A percentile compares a stretch with the other conserved stretches of the same genome.
These are phyloP conservation scores for Sporopachydermia lactativora DNA, from an alignment of 805 yeast species.

Conservation along the genomic window DNA sequence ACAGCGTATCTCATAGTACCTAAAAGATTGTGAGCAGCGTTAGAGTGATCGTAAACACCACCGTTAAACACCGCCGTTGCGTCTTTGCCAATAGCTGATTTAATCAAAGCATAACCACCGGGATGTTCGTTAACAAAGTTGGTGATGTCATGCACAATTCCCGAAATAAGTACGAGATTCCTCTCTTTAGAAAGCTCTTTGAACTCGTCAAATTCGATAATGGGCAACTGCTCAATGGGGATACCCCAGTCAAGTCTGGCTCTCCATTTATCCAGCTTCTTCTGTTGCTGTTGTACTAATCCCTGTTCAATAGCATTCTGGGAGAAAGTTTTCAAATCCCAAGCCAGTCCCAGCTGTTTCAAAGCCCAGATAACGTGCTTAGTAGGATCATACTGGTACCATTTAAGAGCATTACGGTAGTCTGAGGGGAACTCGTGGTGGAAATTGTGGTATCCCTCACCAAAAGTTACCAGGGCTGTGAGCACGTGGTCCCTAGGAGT, in stretches of 20 bases:
- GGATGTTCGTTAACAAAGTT: constrained; percentile 90
- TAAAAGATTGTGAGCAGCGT: constrained; percentile 80
- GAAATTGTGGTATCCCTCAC: constrained; percentile 86
- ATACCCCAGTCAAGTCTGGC: constrained; percentile 86
- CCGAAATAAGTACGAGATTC: constrained; percentile 70
- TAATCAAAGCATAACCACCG: constrained; percentile 73
- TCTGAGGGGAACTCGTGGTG: constrained; percentile 95
- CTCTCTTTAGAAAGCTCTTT: constrained; percentile 33
- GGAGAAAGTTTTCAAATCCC: constrained; percentile 39
- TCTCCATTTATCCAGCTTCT: constrained; percentile 60
- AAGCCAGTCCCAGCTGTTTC: constrained; percentile 41
- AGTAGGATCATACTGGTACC: constrained; percentile 78
- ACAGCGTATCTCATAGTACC: constrained; percentile 93
- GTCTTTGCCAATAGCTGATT: constrained; percentile 79
- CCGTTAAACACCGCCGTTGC: constrained; percentile 93
- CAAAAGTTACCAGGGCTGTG: constrained; percentile 57
- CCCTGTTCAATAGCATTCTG: constrained; percentile 55
- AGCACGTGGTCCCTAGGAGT: constrained; percentile 58
- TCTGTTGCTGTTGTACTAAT: constrained; percentile 70
- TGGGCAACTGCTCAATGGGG: constrained; percentile 77
- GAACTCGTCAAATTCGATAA: constrained; percentile 41
- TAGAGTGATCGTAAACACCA: constrained; percentile 85
- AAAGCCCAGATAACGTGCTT: constrained; percentile 53
- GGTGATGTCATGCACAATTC: constrained; percentile 86
- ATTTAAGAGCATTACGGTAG: constrained; percentile 58